Conservation (phyloP, 805 yeast species). For the Starmera quercuum region DNA sequence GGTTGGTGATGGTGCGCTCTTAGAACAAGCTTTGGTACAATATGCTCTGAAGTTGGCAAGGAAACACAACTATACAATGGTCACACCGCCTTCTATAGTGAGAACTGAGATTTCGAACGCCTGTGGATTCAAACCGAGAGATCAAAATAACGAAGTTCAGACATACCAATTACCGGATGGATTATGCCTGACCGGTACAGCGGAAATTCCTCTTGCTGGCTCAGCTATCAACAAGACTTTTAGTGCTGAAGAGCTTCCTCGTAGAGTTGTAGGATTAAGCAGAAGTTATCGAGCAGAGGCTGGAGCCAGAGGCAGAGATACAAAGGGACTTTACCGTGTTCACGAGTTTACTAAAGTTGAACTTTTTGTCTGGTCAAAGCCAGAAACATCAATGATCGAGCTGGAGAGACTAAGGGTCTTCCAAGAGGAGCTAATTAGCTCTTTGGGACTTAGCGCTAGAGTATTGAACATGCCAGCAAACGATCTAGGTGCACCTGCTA, state of each 20-base stretch:
- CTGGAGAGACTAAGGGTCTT: slow-evolving; percentile 54
- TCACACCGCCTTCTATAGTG: slow-evolving; percentile 82
- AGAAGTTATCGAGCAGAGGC: slow-evolving; percentile 94
- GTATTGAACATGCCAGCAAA: slow-evolving; percentile 83
- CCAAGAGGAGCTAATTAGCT: slow-evolving; percentile 56
- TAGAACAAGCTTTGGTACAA: slow-evolving; percentile 86
- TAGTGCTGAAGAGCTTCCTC: slow-evolving; percentile 37
- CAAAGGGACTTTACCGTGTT: slow-evolving; percentile 86
- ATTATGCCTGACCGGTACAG: slow-evolving; percentile 82
- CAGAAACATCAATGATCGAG: slow-evolving; percentile 37
- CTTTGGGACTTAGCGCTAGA: slow-evolving; percentile 72
- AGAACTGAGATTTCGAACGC: slow-evolving; percentile 70
- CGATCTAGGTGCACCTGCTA: slow-evolving; percentile 92
- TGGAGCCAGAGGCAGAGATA: slow-evolving; percentile 90
- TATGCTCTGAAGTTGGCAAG: slow-evolving; percentile 67
- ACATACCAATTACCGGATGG: slow-evolving; percentile 56
- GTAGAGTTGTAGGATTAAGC: slow-evolving; percentile 68
- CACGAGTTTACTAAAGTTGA: slow-evolving; percentile 97
- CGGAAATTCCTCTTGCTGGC: slow-evolving; percentile 92
- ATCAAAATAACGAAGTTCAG: slow-evolving; percentile 79
- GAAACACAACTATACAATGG: slow-evolving; percentile 56
- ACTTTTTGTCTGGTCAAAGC: slow-evolving; percentile 64
- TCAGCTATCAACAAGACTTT: slow-evolving; percentile 48
- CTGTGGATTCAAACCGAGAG: slow-evolving; percentile 94
- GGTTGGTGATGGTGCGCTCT: slow-evolving; percentile 72